Conservation (phyloP, 2,329 filamentous ascomycete genomes). For the Fusarium begoniae region DNA sequence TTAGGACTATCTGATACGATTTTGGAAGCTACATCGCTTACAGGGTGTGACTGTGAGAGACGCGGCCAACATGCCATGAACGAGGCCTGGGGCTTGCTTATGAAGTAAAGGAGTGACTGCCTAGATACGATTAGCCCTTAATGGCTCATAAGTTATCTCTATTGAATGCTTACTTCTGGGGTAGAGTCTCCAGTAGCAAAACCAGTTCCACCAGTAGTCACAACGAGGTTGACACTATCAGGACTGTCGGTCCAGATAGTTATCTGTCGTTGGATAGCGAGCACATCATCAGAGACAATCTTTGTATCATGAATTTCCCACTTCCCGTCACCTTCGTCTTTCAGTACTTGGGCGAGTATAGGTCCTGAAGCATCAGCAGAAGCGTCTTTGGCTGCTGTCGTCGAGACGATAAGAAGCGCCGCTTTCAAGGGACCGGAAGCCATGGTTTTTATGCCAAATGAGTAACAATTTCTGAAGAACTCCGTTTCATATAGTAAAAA, state of each 20-base stretch:
- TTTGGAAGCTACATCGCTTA: conserved; percentile 56
- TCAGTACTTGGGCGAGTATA: conserved; percentile 74
- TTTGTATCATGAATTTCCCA: conserved; percentile 76
- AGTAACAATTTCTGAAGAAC: not conserved
- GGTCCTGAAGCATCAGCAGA: conserved; percentile 79
- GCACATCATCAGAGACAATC: conserved; percentile 82
- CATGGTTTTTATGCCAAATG: conserved; percentile 28
- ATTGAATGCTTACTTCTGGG: conserved; percentile 73
- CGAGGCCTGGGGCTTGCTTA: conserved; percentile 85
- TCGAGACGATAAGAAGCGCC: conserved; percentile 87
- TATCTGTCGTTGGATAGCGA: conserved; percentile 79
- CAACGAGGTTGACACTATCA: conserved; percentile 74
- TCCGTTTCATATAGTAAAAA: not conserved
- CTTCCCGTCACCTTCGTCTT: conserved; percentile 69
- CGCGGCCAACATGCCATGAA: conserved; percentile 92
- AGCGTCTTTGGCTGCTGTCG: conserved; percentile 83
- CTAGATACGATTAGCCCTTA: conserved; percentile 42
- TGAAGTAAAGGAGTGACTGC: conserved; percentile 83
- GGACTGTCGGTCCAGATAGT: conserved; percentile 76
- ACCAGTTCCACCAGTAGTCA: conserved; percentile 93
- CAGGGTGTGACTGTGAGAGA: conserved; percentile 90
- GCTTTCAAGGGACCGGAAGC: conserved; percentile 65
- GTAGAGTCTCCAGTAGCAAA: conserved; percentile 88
- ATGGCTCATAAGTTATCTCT: not conserved
- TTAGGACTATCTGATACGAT: conserved; percentile 1